Percentiles rank a stretch among this genome's conserved stretches.
These are phyloP conservation scores for Globisporangium lucens DNA, from an alignment of 352 stramenopile genomes.

Conservation along the genomic window DNA sequence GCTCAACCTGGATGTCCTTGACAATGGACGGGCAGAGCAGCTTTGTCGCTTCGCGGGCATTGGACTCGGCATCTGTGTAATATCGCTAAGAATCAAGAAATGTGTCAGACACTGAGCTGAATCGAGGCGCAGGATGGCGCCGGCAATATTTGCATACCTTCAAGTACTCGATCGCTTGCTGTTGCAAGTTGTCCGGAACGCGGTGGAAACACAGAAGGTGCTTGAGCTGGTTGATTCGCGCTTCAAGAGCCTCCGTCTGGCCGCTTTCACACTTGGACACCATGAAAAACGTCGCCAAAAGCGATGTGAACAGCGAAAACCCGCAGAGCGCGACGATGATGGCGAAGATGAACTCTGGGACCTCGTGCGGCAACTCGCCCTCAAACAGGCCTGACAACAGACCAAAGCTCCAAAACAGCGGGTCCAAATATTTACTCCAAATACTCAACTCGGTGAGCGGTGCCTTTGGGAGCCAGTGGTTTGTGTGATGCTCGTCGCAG, in stretches of 20 bases:
- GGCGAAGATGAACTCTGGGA: slow-evolving; percentile 45
- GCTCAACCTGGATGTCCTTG: slow-evolving; percentile 70
- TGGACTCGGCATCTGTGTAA: slow-evolving; percentile 66
- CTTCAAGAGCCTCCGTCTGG: slow-evolving; percentile 34
- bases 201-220: slow-evolving; percentile 64
- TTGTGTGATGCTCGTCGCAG: slow-evolving; percentile 8
- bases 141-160: slow-evolving; percentile 15
- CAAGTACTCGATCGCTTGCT: slow-evolving; percentile 53
- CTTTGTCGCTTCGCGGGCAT: slow-evolving; percentile 59
- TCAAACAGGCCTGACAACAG: slow-evolving; percentile 56
- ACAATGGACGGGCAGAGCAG: slow-evolving; percentile 70
- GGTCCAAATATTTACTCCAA: slow-evolving; percentile 29
- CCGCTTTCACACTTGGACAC: slow-evolving; percentile 67
- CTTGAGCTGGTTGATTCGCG: slow-evolving; percentile 62
- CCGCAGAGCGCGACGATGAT: slow-evolving; percentile 45
- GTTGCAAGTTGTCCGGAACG: slow-evolving; percentile 47
- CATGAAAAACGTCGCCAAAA: slow-evolving; percentile 65
- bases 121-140: neutral
- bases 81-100: slow-evolving; percentile 24
- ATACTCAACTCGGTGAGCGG: slow-evolving; percentile 13
- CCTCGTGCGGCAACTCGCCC: slow-evolving; percentile 32
- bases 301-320: slow-evolving; percentile 58
- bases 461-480: slow-evolving; percentile 24
- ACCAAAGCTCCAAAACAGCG: slow-evolving; percentile 55
- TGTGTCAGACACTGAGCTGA: neutral